Base-by-base conservation (phyloP, 495 filamentous ascomycete genomes). In the Penicillium daleae region DNA sequence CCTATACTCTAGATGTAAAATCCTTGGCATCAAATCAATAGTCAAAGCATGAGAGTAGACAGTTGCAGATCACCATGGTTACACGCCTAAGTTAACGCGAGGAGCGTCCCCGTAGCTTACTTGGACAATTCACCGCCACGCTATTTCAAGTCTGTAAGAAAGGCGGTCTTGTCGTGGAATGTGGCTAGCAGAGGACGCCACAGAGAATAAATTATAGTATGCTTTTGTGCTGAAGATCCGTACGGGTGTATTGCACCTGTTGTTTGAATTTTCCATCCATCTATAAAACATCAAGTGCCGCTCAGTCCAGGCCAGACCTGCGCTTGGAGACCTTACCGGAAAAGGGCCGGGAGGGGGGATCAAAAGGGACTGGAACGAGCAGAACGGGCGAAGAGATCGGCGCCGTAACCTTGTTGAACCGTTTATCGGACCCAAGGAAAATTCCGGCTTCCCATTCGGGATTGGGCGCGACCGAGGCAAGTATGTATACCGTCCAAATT, bases 361-460 rank as follows among this genome's bases (percentile, higher is more conserved):
- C 15, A 24, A 54, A 49, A 24, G 39, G 40, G 35, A 42, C 60
- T 31, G 48, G 33, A 63, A 64, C 19, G 35, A 51, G 44, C 50
- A 35, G 54, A 32, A 44, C 46, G 31, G 61, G 54, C 51, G 49
- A 44, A 37, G 24, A 48, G 53, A 63, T 60, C 57, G 57, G 48
- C 61, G 40, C 31, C 26, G 21, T 35, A 67, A 60, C 52, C 50
- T 58, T 57, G 65, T 55, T 40, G 31, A 58, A 64, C 65, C 55
- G 49, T 61, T 67, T 54, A 57, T 66, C 60, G 60, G 60, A 22
- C 12, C 31, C 56, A 56, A 63, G 49, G 46, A 29, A 39, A 22
- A 46, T 22, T 39, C 49, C 54, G 57, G 61, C 35, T 29, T 26
- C 51, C 12, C 15, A 6, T 27, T 26, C 40, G 54, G 61, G 48